These are phyloP conservation scores for Cubamyces sp. DNA, from an alignment of 768 basidiomycete genomes.

Conservation along the genomic window DNA sequence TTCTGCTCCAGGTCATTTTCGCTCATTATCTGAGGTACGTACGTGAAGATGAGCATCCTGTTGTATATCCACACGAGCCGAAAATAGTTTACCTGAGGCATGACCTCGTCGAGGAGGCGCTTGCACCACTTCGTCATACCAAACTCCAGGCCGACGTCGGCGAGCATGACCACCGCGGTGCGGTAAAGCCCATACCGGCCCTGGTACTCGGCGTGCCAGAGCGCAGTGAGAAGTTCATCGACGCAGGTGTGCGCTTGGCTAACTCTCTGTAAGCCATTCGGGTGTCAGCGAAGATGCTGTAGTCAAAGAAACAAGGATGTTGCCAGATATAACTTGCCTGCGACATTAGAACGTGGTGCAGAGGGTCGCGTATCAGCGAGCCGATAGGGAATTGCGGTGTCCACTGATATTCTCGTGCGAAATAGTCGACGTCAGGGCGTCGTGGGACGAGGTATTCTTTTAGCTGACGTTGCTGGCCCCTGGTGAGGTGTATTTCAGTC, in stretches of 20 bases:
- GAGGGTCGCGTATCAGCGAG: constrained; percentile 45
- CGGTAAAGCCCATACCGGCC: constrained; percentile 69
- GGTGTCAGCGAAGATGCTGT: not conserved
- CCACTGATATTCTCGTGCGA: constrained; percentile 61
- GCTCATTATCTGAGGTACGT: constrained; percentile 55
- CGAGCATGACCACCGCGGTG: constrained; percentile 69
- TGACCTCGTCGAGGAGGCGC: constrained; percentile 72
- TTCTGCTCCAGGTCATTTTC: constrained; percentile 79
- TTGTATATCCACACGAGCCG: too few species aligned
- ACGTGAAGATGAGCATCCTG: too few species aligned
- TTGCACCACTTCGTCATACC: constrained; percentile 70
- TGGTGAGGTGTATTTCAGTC: constrained; percentile 30
- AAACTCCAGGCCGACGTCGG: constrained; percentile 79
- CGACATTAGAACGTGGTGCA: constrained; percentile 47
- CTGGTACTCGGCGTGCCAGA: constrained; percentile 84
- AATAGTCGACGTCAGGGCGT: constrained; percentile 58
- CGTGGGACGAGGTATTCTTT: constrained; percentile 66
- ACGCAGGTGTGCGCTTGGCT: constrained; percentile 66
- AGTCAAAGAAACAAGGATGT: not conserved
- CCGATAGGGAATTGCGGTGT: constrained; percentile 38
- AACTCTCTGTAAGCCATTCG: constrained; percentile 48
- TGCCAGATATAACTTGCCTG: constrained; percentile 35
- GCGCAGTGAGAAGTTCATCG: constrained; percentile 66
- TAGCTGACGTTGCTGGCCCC: constrained; percentile 68
- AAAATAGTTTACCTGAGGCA: constrained; percentile 65